Base-by-base conservation (phyloP, 2,329 filamentous ascomycete species). In the Hymenoscyphus salicellus region DNA sequence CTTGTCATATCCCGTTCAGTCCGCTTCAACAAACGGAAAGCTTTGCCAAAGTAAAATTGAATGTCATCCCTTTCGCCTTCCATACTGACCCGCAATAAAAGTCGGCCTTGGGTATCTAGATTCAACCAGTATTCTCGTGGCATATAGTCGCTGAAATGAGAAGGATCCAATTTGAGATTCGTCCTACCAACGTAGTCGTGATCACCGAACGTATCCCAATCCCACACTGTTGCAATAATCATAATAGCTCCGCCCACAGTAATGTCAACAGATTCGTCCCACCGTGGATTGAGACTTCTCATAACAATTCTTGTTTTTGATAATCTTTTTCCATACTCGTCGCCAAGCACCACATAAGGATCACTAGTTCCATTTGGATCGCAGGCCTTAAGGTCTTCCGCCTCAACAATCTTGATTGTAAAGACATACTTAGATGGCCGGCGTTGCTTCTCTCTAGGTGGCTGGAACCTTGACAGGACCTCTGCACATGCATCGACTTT, bases 1-100 rank as follows among this genome's bases (percentile, higher is more conserved):
- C 95, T 87, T 62, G 96, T 96, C 95, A 99, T 99, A 77, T 99
- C 95, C 73, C 94, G 86, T 79, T 99, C 94, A 0, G 94, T 96
- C 70, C 95, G 87, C 82, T 98, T 98, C 71, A 99, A 82, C 66
- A 94, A 92, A 57, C 95, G 86, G 80, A 99, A 99, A 30, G 95
- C 91, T 78, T 97, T 98, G 72, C 93, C 95, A 77, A 98, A 98
- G 75, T 97, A 94, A 77, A 99, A 99, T 73, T 97, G 92, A 65
- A 99, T 99, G 75, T 99, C 95, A 75, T 99, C 95, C 68, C 95
- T 86, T 79, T 99, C 95, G 60, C 95, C 95, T 79, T 99, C 95
- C 95, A 99, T 99, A 75, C 93, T 97, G 61, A 99, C 93, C 68
- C 94, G 86, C 61, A 99, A 85, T 64, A 99, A 79, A 36, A 99